Base-by-base conservation (phyloP, 345 rosid species). In the Alliaria petiolata region DNA sequence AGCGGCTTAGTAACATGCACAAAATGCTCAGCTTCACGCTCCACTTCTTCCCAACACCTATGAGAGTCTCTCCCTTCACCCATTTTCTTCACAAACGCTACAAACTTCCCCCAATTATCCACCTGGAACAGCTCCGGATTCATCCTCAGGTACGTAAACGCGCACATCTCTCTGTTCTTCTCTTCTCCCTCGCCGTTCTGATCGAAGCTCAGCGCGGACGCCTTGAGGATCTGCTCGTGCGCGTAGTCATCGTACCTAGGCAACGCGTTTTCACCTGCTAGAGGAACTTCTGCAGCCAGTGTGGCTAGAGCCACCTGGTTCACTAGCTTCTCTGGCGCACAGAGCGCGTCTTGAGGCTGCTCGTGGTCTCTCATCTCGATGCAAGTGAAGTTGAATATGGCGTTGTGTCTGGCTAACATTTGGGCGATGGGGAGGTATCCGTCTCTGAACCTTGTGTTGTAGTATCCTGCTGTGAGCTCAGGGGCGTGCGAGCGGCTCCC, bases 381-480 rank as follows among this genome's bases (percentile, higher is more conserved):
- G 74, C 99, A 95, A 33, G 97, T 95, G 87, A 95, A 95, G 76
- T 91, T 95, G 87, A 91, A 91, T 45, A 95, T 40, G 1, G 97
- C 97, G 17, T 90, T 89, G 36, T 88, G 88, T 16, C 97, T 89
- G 0, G 90, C 97, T 62, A 95, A 67, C 97, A 95, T 95, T 54
- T 83, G 86, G 15, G 99, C 97, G 39, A 95, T 89, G 0, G 99
- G 96, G 25, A 95, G 86, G 80, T 91, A 95, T 3, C 99, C 97
- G 39, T 95, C 96, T 6, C 90, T 84, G 78, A 58, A 81, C 70
- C 97, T 82, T 3, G 99, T 95, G 85, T 91, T 95, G 71, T 89
- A 95, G 78, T 91, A 95, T 35, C 99, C 99, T 19, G 97, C 99
- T 4, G 97, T 95, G 61, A 95, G 99, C 78, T 95, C 99, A 19